phyloP scores from a whole-genome alignment of 768 basidiomycete species.

The Leccinum disarticulatum region DNA sequence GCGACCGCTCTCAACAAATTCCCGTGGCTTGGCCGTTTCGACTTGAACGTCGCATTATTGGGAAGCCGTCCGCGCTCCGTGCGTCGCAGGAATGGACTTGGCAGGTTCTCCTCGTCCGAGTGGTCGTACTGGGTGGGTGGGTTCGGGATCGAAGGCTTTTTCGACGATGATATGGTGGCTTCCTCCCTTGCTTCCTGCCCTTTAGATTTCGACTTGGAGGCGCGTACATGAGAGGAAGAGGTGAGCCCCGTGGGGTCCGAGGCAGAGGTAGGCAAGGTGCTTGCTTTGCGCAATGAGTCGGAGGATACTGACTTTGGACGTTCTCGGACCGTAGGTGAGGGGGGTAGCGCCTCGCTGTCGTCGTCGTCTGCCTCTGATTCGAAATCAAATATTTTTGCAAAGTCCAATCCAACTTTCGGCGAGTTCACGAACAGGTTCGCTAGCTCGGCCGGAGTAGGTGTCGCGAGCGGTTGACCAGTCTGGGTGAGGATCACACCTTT shows the following conservation, averaged over 20 bases:
- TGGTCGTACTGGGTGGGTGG: constrained; percentile 59
- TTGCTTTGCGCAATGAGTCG: constrained; percentile 11
- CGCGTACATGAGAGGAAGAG: constrained; percentile 19
- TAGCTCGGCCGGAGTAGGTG: constrained; percentile 67
- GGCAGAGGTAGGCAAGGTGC: constrained; percentile 36
- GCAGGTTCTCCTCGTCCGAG: constrained; percentile 80
- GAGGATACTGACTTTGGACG: constrained; percentile 31
- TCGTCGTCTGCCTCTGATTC: constrained; percentile 33
- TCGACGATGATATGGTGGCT: not conserved
- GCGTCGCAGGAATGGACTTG: constrained; percentile 77
- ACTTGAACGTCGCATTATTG: constrained; percentile 13
- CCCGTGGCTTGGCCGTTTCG: constrained; percentile 50
- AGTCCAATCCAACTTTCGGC: constrained; percentile 71
- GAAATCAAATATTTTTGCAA: constrained; percentile 77
- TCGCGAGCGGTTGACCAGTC: constrained; percentile 72
- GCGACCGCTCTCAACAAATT: constrained; percentile 61
- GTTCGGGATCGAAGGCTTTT: constrained; percentile 17
- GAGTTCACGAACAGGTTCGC: constrained; percentile 65
- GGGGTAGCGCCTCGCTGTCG: constrained; percentile 35
- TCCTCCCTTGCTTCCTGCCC: constrained; percentile 2
- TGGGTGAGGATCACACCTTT: constrained; percentile 78
- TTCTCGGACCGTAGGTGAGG: constrained; percentile 50
- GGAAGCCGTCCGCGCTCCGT: constrained; percentile 39
- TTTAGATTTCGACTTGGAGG: constrained; percentile 13
- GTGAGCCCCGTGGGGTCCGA: constrained; percentile 40